Evolutionary conservation across 2,329 filamentous ascomycete genomes (phyloP), one percentile per base, ranked within the genome.

Genomic region (Parastagonospora avenae): DNA sequence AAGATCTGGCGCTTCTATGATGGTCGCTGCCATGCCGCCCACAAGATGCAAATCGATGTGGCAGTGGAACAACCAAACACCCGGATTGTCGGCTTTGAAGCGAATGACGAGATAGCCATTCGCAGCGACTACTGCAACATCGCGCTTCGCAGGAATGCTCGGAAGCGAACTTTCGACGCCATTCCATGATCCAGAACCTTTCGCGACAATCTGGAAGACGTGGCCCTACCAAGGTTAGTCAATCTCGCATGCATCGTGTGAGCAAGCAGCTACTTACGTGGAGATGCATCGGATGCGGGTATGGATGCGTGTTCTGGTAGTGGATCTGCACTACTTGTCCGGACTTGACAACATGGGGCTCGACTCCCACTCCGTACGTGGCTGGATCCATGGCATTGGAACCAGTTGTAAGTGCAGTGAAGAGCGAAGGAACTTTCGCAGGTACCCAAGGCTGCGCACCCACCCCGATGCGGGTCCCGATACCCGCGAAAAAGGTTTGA

Each of bases 341-440:
- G 19, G 14, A 16, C 11, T 37, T 37, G 4, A 37, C 14, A 3
- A 37, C 14, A 14, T 16, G 19, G 9, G 35, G 35, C 8, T 37
- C 19, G n/a, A 16, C n/a, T 37, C 35, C 35, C 10, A 37, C 35
- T 8, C 35, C 35, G 9, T 37, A 37, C 4, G 71, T 72, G 0
- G 70, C 67, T 38, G 78, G 78, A 2, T 76, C 75, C 1, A 77
- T 79, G n/a, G 14, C 35, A 7, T 37, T 16, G 11, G 74, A 66
- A 11, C 77, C 75, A 35, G 83, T 81, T 6, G 83, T 84, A 11
- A 94, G 76, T 1, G 82, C 90, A 0, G 88, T 90, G 77, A 91
- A 94, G 0, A 96, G 79, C 0, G 87, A 85, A 0, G 91, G 91
- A 0, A 94, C 90, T 66, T 89, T 88, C 31, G 89, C 89, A 0